Evolutionary conservation across 306 rosid genomes (phyloP), one percentile per base, ranked within the genome.

Genomic region (Heteromeles arbutifolia): DNA sequence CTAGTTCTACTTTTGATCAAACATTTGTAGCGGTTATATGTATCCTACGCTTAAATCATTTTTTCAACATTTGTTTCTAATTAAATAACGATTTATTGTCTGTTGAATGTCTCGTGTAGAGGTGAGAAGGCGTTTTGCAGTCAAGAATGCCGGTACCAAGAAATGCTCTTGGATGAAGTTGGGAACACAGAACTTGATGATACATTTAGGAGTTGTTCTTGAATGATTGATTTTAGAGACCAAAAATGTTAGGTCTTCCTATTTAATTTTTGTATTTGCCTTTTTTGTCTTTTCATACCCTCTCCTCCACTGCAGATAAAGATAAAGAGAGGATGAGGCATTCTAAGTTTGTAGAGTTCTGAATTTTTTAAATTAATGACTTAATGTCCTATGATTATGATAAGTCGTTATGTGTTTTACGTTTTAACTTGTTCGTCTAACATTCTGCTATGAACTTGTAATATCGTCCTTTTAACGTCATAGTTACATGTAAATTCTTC

Each of bases 91-190:
- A 15, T 5, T 48, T 13, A 48, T 48, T 17, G 8, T 48, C 8
- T 15, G 21, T 15, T 58, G 4, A 25, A 58, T 11, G 3, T 58
- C 15, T 58, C 64, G 31, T 31, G 68, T 84, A 96, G 99, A 78
- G 99, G 99, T 21, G 99, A 92, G 70, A 92, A 78, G 83, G 97
- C 97, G 11, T 96, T 92, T 74, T 96, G 99, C 83, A 90, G 98
- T 77, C 70, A 56, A 2, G 92, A 90, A 80, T 96, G 99, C 81
- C 90, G 99, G 17, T 54, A 83, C 86, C 76, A 84, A 78, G 99
- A 96, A 86, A 96, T 96, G 87, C 63, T 88, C 32, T 82, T 88
- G 57, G 98, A 92, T 65, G 98, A 64, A 56, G 77, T 29, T 72
- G 88, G 87, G 43, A 77, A 57, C 77, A 83, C 83, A 78, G 85